phyloP scores from a whole-genome alignment of 139 green algal species.

The Auxenochlorella protothecoides region DNA sequence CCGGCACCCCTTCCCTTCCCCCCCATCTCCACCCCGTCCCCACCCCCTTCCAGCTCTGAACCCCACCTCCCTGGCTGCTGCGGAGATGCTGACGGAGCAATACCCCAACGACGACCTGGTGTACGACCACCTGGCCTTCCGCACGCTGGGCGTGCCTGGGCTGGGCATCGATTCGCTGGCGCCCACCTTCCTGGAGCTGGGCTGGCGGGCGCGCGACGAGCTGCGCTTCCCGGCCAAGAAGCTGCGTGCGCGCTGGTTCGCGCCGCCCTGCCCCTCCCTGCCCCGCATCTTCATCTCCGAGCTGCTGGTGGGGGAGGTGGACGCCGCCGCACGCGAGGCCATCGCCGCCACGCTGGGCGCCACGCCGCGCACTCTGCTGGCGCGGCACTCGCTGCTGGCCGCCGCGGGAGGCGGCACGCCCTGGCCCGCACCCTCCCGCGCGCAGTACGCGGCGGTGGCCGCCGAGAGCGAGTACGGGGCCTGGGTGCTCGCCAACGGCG shows the following conservation, averaged over 20 bases:
- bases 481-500: slow-evolving; percentile 73
- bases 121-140: slow-evolving; percentile 35
- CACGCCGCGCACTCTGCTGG: no score
- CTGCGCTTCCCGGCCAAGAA: slow-evolving; percentile 30
- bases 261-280: slow-evolving; percentile 17
- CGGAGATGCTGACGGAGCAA: slow-evolving; percentile 9
- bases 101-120: slow-evolving; percentile 1
- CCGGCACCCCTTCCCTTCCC: no score
- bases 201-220: slow-evolving; percentile 17
- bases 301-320: background rate
- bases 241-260: slow-evolving; percentile 22
- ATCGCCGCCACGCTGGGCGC: no score
- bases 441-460: background rate
- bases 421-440: background rate
- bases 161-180: slow-evolving; percentile 22
- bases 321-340: no score
- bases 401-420: no score
- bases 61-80: slow-evolving; percentile 16
- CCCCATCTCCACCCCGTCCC: no score
- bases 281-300: slow-evolving; percentile 36
- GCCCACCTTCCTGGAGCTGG: slow-evolving; percentile 24
- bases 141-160: slow-evolving; percentile 22
- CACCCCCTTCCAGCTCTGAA: slow-evolving; percentile 12
- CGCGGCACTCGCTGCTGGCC: no score
- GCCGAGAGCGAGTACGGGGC: slow-evolving; percentile 56